Evolutionary conservation across 2,329 filamentous ascomycete genomes (phyloP), one percentile per base, ranked within the genome.

Genomic region (Sclerotinia borealis): DNA sequence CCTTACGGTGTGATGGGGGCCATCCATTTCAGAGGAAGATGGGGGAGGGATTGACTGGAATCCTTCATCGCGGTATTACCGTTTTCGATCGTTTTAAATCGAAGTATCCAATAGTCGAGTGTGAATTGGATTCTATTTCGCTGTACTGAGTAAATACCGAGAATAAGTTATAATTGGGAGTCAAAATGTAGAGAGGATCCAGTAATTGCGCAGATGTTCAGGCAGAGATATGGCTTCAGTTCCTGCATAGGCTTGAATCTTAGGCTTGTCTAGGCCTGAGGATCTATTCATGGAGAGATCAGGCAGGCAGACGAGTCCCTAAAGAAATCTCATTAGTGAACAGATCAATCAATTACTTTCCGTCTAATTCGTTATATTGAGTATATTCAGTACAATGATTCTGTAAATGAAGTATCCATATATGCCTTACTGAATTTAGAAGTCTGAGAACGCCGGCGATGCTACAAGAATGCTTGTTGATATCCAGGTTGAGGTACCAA

Each of bases 31-130:
- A 36, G 41, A 62, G 50, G 61, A 47, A 52, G 36, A 31, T 37
- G 29, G 45, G 17, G 27, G 15, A 29, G 27, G 27, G n/a, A 62
- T 59, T 34, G 25, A 13, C 11, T 31, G 13, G 25, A 60, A 60
- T 60, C 61, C 56, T 63, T 52, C 47, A 37, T 51, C 19, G 22
- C 19, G 31, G 51, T 22, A 56, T 55, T 62, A 31, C 39, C 41
- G 31, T 34, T 62, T 59, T 49, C 34, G 34, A 34, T 5, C n/a
- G 13, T 34, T 48, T 15, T 29, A 6, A n/a, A 45, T 25, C 15
- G 2, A 41, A n/a, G 29, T 22, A 29, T 43, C 10, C 19, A 17
- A 45, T 22, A 0, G 13, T 22, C 8, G 19, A 45, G 52, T 31
- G 15, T 10, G 8, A 17, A 17, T 56, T 56, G 19, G 4, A 31